These are phyloP conservation scores for Aphanocladium album DNA, from an alignment of 2,329 filamentous ascomycete species.

Conservation along the genomic window DNA sequence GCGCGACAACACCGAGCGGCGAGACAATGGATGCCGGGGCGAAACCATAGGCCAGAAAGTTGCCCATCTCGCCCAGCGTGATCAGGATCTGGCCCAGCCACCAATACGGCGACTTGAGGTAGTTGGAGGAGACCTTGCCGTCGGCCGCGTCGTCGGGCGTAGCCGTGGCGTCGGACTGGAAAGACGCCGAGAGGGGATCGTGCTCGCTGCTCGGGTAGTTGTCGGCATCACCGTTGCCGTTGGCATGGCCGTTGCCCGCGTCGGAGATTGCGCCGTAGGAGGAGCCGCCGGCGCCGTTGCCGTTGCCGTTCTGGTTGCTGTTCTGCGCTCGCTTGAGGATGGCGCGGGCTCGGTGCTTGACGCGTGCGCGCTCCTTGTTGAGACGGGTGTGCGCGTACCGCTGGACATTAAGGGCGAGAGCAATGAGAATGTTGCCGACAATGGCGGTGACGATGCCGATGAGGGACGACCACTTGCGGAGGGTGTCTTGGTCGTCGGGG, in stretches of 20 bases:
- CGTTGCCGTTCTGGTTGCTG: slow-evolving; percentile 20
- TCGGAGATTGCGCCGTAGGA: slow-evolving; percentile 30
- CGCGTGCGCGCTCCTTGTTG: slow-evolving; percentile 61
- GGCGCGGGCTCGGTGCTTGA: slow-evolving; percentile 49
- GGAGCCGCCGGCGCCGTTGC: slow-evolving; percentile 15
- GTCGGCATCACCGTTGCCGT: slow-evolving; percentile 29
- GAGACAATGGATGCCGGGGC: slow-evolving; percentile 97
- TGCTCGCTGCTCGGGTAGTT: slow-evolving; percentile 35
- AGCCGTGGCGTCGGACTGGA: slow-evolving; percentile 34
- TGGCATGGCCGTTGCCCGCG: slow-evolving; percentile 13
- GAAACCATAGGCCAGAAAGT: slow-evolving; percentile 96
- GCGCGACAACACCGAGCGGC: slow-evolving; percentile 89
- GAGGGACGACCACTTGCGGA: slow-evolving; percentile 79
- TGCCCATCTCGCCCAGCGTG: slow-evolving; percentile 87
- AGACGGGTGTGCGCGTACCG: slow-evolving; percentile 89
- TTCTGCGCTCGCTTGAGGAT: slow-evolving; percentile 43
- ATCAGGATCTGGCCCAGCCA: slow-evolving; percentile 93
- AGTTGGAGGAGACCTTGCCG: slow-evolving; percentile 54
- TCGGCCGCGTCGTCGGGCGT: slow-evolving; percentile 23
- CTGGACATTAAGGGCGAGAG: slow-evolving; percentile 92
- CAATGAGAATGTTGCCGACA: slow-evolving; percentile 87
- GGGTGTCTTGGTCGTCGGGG: slow-evolving; percentile 38
- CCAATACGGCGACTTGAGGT: slow-evolving; percentile 91
- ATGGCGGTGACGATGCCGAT: slow-evolving; percentile 95
- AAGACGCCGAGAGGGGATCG: slow-evolving; percentile 48